Evolutionary conservation across 805 yeast species (phyloP).

Genomic region (Clavispora vitiphila): DNA sequence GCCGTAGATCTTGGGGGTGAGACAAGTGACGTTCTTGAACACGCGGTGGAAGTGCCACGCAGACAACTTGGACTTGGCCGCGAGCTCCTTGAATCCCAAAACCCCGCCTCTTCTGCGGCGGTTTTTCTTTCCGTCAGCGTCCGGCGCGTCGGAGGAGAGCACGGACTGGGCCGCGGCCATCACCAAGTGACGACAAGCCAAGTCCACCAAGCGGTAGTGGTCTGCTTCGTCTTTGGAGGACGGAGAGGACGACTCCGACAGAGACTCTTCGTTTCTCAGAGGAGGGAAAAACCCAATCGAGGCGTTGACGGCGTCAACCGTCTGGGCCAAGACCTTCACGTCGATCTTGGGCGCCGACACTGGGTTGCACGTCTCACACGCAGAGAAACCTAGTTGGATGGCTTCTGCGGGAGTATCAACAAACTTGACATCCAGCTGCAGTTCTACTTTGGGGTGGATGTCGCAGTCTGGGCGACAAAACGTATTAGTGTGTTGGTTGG

Average conservation of each 20-base stretch:
- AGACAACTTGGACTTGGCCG: conserved; percentile 73
- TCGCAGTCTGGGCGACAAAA: conserved; percentile 73
- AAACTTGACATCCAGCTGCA: conserved; percentile 44
- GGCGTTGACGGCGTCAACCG: conserved; percentile 53
- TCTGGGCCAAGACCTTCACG: conserved; percentile 37
- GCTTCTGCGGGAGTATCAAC: conserved; percentile 41
- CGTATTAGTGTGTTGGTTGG: conserved; percentile 36
- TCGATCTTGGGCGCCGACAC: conserved; percentile 40
- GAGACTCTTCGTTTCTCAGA: conserved; percentile 38
- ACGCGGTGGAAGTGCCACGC: conserved; percentile 96
- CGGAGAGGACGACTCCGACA: conserved; percentile 4
- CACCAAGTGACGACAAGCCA: conserved; percentile 81
- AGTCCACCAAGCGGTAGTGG: conserved; percentile 63
- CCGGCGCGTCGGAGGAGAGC: conserved; percentile 1
- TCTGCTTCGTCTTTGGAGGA: conserved; percentile 59
- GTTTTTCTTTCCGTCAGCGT: conserved; percentile 24
- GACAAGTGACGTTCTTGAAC: conserved; percentile 78
- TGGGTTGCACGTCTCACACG: conserved; percentile 58
- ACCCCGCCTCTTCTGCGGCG: conserved; percentile 72
- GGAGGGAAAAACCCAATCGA: conserved; percentile 56
- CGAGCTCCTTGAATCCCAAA: conserved; percentile 80
- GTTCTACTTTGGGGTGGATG: conserved; percentile 36
- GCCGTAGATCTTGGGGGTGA: conserved; percentile 86
- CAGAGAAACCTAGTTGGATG: conserved; percentile 36
- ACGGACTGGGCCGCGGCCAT: conserved; percentile 60